Percentiles rank a stretch among this genome's conserved stretches.
These are phyloP conservation scores for Suillus weaverae DNA, from an alignment of 768 basidiomycete genomes.

Conservation along the genomic window DNA sequence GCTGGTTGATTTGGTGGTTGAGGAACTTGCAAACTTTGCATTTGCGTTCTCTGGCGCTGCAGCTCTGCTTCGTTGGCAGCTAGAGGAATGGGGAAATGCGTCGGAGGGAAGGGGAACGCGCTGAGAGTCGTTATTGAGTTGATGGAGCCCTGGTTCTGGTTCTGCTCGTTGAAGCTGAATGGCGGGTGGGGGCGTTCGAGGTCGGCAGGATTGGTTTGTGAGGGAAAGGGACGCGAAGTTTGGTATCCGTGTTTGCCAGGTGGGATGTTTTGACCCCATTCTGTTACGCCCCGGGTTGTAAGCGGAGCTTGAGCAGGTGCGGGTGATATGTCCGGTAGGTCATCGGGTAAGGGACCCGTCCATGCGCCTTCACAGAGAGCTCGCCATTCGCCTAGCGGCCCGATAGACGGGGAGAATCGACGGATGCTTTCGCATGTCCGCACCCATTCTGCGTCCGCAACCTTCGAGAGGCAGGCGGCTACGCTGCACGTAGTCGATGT, in stretches of 20 bases:
- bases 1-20: constrained; percentile 18
- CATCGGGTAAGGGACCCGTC: constrained; percentile 43
- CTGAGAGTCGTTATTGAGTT: constrained; percentile 67
- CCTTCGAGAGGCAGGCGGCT: constrained; percentile 62
- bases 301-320: constrained; percentile 10
- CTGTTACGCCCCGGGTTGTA: constrained; percentile 20
- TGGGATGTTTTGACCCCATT: constrained; percentile 31
- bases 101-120: constrained; percentile 72
- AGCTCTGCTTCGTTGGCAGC: constrained; percentile 25
- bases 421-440: constrained; percentile 72
- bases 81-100: constrained; percentile 67
- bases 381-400: constrained; percentile 71
- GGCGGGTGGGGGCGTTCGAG: constrained; percentile 28
- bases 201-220: constrained; percentile 7
- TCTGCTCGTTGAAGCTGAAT: constrained; percentile 17
- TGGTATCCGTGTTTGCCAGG: constrained; percentile 14
- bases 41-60: constrained; percentile 25
- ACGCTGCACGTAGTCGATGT: constrained; percentile 55
- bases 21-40: constrained; percentile 19
- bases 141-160: constrained; percentile 31
- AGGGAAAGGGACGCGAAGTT: constrained; percentile 12
- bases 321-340: constrained; percentile 22
- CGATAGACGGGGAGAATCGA: constrained; percentile 63
- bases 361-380: constrained; percentile 77
- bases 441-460: constrained; percentile 82